Percentiles rank a stretch among this genome's conserved stretches.
Evolutionary conservation across 768 basidiomycete species (phyloP).

Genomic region (Kwoniella dejecticola): DNA sequence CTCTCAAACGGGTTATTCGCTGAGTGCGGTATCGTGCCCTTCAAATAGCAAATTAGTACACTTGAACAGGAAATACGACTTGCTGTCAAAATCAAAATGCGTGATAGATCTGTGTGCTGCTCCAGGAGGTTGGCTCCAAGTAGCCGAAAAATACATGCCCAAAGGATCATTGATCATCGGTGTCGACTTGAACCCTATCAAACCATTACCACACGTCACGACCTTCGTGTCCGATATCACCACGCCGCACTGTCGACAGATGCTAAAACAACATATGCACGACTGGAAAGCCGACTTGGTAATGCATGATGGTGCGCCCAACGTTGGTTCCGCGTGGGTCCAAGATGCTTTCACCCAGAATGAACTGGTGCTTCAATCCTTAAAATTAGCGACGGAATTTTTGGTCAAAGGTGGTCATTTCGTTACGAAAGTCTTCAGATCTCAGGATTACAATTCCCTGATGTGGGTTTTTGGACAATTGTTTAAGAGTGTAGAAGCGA

Average conservation of each 20-base stretch:
- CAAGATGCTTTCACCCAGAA: constrained; percentile 98
- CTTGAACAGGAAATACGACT: constrained; percentile 94
- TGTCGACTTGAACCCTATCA: constrained; percentile 94
- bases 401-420: constrained; percentile 90
- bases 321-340: constrained; percentile 98
- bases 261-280: constrained; percentile 83
- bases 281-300: constrained; percentile 99
- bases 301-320: constrained; percentile 97
- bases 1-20: not conserved
- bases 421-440: constrained; percentile 97
- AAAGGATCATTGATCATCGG: constrained; percentile 87
- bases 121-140: constrained; percentile 98
- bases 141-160: constrained; percentile 97
- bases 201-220: constrained; percentile 86
- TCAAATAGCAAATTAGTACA: constrained; percentile 80
- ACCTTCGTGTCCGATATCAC: constrained; percentile 96
- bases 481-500: constrained; percentile 95
- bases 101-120: constrained; percentile 98
- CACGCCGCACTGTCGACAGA: constrained; percentile 81
- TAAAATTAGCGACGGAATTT: constrained; percentile 95
- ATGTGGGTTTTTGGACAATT: constrained; percentile 98
- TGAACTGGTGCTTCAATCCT: constrained; percentile 90
- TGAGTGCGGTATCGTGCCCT: not conserved
- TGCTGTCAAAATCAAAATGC: constrained; percentile 80
- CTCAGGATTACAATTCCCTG: constrained; percentile 95